Conservation (phyloP, 2,329 filamentous ascomycete genomes). For the Stylonectria norvegica region DNA sequence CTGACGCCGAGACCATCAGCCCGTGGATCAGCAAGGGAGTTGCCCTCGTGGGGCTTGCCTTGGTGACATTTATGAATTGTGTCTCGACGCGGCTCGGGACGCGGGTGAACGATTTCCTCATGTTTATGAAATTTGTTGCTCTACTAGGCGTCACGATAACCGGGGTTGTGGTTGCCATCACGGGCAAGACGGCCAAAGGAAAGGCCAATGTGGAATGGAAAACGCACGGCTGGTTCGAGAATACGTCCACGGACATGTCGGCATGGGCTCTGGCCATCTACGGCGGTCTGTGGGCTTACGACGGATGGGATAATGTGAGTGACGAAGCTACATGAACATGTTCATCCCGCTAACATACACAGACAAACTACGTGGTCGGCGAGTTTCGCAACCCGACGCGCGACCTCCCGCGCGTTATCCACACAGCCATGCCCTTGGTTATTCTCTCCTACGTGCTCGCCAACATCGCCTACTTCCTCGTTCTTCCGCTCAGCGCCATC, state of each 20-base stretch:
- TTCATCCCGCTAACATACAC: conserved; percentile 11
- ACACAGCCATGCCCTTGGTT: conserved; percentile 92
- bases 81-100: conserved; percentile 87
- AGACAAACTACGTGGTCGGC: conserved; percentile 97
- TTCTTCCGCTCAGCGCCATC: conserved; percentile 76
- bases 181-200: conserved; percentile 75
- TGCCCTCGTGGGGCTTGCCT: conserved; percentile 69
- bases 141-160: conserved; percentile 81
- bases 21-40: conserved; percentile 89
- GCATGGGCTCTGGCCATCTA: conserved; percentile 94
- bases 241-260: conserved; percentile 74
- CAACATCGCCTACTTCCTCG: conserved; percentile 91
- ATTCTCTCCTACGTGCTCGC: conserved; percentile 87
- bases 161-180: conserved; percentile 84
- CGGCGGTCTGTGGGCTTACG: conserved; percentile 94
- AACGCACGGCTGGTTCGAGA: conserved; percentile 79
- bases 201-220: conserved; percentile 83
- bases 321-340: not conserved
- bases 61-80: conserved; percentile 84
- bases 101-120: conserved; percentile 83
- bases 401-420: conserved; percentile 90
- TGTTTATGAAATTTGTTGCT: conserved; percentile 95
- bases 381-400: conserved; percentile 90
- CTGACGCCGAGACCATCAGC: conserved; percentile 77
- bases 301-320: conserved; percentile 96